phyloP scores from a whole-genome alignment of 495 filamentous ascomycete genomes.

The Monascus purpureus region DNA sequence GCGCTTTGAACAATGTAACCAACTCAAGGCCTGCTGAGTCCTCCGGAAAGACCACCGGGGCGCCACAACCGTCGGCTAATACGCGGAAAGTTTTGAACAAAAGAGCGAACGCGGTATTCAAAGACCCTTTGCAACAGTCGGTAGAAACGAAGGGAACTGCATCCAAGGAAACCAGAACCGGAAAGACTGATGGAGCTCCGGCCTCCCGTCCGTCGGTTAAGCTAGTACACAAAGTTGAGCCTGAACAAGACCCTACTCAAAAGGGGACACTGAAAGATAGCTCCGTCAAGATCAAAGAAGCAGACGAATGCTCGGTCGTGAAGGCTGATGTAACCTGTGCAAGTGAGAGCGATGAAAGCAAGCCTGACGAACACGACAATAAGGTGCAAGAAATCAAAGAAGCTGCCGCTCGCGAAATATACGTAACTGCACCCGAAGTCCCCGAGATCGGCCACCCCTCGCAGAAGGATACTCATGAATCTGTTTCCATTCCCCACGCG shows the following conservation, averaged over 20 bases:
- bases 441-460: constrained; percentile 3
- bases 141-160: constrained; percentile 16
- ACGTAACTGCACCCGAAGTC: constrained; percentile 4
- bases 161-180: constrained; percentile 24
- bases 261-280: constrained; percentile 4
- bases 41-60: constrained; percentile 18
- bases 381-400: constrained; percentile 11
- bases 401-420: constrained; percentile 6
- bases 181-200: constrained; percentile 7
- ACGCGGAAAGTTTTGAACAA: constrained; percentile 39
- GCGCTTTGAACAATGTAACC: constrained; percentile 27
- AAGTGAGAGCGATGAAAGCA: constrained; percentile 5
- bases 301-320: constrained; percentile 5
- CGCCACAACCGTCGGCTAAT: constrained; percentile 21
- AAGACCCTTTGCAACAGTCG: constrained; percentile 31
- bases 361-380: constrained; percentile 14
- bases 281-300: constrained; percentile 7
- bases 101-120: constrained; percentile 51
- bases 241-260: constrained; percentile 2
- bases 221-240: constrained; percentile 4
- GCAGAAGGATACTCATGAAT: constrained; percentile 3
- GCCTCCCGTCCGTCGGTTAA: constrained; percentile 5
- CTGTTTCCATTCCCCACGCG: constrained; percentile 4
- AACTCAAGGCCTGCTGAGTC: constrained; percentile 20
- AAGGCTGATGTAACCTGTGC: constrained; percentile 6